A percentile compares a stretch with the other conserved stretches of the same genome.
Conservation (phyloP, 108 stramenopile species). For the Nitzschia palea region DNA sequence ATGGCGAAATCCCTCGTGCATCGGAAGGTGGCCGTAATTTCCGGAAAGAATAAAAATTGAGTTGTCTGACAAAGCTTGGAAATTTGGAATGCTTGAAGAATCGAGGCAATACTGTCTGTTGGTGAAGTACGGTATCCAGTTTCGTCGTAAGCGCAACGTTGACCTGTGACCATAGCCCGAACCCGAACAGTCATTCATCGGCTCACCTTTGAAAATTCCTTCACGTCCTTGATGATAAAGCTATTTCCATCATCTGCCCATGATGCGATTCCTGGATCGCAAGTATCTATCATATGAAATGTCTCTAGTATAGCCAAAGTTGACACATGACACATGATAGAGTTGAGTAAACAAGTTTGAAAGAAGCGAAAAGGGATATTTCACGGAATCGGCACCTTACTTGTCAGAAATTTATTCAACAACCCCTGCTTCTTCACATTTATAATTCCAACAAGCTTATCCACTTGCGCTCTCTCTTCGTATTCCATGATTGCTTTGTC, state of each 20-base stretch:
- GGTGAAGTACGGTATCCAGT: background rate
- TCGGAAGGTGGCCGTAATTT: slow-evolving; percentile 21
- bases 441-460: background rate
- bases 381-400: slow-evolving; percentile 21
- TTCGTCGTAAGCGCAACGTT: no score
- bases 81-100: slow-evolving; percentile 92
- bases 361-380: no score
- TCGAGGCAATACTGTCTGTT: slow-evolving; percentile 60
- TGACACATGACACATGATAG: no score
- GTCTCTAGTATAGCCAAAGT: slow-evolving; percentile 16
- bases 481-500: slow-evolving; percentile 1
- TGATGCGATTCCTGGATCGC: slow-evolving; percentile 23
- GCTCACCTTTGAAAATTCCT: slow-evolving; percentile 42
- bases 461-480: slow-evolving; percentile 6
- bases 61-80: slow-evolving; percentile 60
- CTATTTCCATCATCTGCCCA: slow-evolving; percentile 60
- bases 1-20: background rate
- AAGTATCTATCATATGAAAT: slow-evolving; percentile 32
- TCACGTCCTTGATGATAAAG: slow-evolving; percentile 63
- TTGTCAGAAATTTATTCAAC: slow-evolving; percentile 34
- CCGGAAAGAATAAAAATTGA: slow-evolving; percentile 40
- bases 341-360: no score
- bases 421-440: slow-evolving; percentile 22
- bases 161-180: no score
- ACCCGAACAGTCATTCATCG: background rate